A percentile compares a stretch with the other conserved stretches of the same genome.
Conservation (phyloP, 805 yeast species). For the Zygosaccharomyces kombuchaensis region DNA sequence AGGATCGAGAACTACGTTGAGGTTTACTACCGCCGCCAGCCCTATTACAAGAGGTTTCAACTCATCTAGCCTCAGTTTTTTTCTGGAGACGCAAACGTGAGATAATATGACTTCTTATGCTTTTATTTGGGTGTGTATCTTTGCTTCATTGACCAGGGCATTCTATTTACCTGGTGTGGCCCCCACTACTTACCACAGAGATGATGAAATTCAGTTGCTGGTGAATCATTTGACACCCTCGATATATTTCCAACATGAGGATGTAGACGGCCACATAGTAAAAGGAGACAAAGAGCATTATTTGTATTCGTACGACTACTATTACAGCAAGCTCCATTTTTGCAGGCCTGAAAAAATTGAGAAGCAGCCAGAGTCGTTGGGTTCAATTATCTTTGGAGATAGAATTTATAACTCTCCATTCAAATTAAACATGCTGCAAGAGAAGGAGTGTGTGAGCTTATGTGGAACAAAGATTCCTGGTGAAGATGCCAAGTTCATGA, state of each 20-base stretch:
- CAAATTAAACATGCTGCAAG: constrained; percentile 69
- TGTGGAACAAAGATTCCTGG: constrained; percentile 59
- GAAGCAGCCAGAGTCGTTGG: constrained; percentile 84
- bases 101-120: constrained; percentile 1
- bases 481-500: constrained; percentile 69
- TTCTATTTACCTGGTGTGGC: constrained; percentile 96
- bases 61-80: background rate
- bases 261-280: constrained; percentile 36
- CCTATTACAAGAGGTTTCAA: background rate
- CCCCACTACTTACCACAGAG: constrained; percentile 77
- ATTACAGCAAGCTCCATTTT: constrained; percentile 76
- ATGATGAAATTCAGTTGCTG: constrained; percentile 67
- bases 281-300: constrained; percentile 45
- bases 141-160: constrained; percentile 35
- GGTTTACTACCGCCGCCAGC: background rate
- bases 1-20: background rate
- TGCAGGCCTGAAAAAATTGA: constrained; percentile 56
- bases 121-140: constrained; percentile 7
- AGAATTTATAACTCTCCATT: constrained; percentile 92
- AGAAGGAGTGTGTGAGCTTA: constrained; percentile 60
- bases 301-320: constrained; percentile 75
- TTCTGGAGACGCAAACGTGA: background rate
- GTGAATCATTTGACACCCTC: constrained; percentile 92
- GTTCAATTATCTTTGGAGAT: constrained; percentile 92
- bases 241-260: constrained; percentile 41